Percentiles rank a stretch among this genome's conserved stretches.
phyloP scores from a whole-genome alignment of 2,329 filamentous ascomycete species.

The Pseudogymnoascus sp. region DNA sequence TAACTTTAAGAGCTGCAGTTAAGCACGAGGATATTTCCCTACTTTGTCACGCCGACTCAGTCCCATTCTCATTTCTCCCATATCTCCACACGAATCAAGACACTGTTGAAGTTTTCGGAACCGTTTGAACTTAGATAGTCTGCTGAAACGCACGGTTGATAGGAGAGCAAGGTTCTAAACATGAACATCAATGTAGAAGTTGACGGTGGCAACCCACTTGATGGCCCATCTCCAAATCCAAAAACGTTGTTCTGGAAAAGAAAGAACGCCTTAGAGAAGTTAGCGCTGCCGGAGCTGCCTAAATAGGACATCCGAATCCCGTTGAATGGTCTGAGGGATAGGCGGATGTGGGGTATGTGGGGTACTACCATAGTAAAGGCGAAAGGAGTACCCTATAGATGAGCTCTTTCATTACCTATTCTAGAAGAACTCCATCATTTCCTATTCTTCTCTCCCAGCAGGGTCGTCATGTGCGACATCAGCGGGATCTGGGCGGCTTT shows the following conservation, averaged over 20 bases:
- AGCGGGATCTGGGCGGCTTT: background rate
- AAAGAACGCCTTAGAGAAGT: background rate
- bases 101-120: background rate
- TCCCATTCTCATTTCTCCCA: background rate
- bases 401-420: background rate
- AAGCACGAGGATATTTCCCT: background rate
- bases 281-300: background rate
- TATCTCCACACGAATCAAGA: background rate
- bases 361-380: background rate
- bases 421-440: background rate
- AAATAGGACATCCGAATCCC: background rate
- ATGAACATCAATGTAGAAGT: conserved; percentile 91
- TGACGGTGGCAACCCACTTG: conserved; percentile 50
- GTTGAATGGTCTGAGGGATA: background rate
- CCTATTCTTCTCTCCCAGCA: background rate
- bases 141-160: conserved; percentile 97
- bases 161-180: conserved; percentile 78
- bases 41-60: background rate
- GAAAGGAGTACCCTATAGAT: background rate
- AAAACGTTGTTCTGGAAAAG: background rate
- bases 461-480: background rate
- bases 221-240: background rate
- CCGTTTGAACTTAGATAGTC: conserved; percentile 59
- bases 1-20: background rate
- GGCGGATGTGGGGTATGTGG: background rate